phyloP scores from a whole-genome alignment of 1,139 yeast genomes.

The Citeromyces hawaiiensis region DNA sequence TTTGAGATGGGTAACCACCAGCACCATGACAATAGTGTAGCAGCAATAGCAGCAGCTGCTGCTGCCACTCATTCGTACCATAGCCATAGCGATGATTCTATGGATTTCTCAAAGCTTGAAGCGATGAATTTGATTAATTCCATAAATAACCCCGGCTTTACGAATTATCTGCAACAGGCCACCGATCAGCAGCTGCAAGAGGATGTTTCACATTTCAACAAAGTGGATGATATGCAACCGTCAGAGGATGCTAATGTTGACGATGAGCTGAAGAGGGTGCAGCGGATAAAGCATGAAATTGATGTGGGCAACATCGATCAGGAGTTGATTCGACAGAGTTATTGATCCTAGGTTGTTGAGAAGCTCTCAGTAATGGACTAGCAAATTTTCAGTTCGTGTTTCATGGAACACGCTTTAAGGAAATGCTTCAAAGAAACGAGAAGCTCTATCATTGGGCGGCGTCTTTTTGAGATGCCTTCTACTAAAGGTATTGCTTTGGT shows the following conservation, averaged over 20 bases:
- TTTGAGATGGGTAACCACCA: constrained; percentile 1
- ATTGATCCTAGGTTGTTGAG: no score
- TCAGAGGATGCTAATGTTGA: constrained; percentile 2
- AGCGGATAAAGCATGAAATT: neutral
- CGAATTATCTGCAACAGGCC: constrained; percentile 5
- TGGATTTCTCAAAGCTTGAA: constrained; percentile 3
- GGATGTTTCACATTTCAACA: constrained; percentile 4
- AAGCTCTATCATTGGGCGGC: no score
- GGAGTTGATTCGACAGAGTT: constrained; percentile 4
- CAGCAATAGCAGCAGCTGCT: constrained; percentile 3
- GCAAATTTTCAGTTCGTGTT: no score
- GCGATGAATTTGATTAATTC: constrained; percentile 5
- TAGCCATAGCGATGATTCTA: constrained; percentile 1
- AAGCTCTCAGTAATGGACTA: no score
- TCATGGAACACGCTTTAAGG: no score
- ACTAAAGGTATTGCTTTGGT: no score
- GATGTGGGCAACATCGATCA: constrained; percentile 4
- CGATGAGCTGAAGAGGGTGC: neutral
- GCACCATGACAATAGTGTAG: constrained; percentile 1
- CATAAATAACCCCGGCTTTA: constrained; percentile 2
- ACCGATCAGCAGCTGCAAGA: constrained; percentile 2
- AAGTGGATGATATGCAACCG: neutral
- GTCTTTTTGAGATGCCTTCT: no score
- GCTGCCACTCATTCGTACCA: constrained; percentile 2
- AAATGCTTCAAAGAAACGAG: no score